Base-by-base conservation (phyloP, 306 rosid genomes). In the Cucurbita maxima region DNA sequence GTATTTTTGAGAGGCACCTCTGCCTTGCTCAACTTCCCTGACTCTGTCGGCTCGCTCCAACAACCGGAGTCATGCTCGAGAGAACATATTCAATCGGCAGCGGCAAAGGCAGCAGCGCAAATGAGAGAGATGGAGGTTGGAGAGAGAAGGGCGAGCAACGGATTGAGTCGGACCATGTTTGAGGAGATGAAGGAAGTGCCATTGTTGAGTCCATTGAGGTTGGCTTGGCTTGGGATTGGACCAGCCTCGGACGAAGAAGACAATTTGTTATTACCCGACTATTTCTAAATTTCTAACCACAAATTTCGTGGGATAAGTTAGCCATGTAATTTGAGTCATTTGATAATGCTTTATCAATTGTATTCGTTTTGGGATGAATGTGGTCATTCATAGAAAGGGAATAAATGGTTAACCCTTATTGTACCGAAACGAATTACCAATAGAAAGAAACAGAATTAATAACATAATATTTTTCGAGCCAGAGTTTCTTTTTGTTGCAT, bases 21-120 rank as follows among this genome's bases (percentile, higher is more conserved):
- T 4, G 89, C 89, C 0, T 40, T 6, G 8, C 89, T 86, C 50
- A 86, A 86, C 76, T 86, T 86, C 57, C 89, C 89, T 0, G 53
- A 83, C 57, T 72, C 76, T 1, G 78, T 73, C 1, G 41, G 57
- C 40, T 81, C 79, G 3, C 78, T 86, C 3, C 89, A 87, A 30
- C 80, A 80, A 18, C 89, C 89, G 10, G 41, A 55, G 10, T 86
- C 89, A 0, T 79, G 79, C 0, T 81, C 89, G 0, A 68, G 87
- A 30, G 71, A 72, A 51, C 83, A 86, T 56, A 83, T 86, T 9
- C 87, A 86, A 30, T 81, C 82, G 3, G 89, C 89, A 3, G 89
- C 89, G 2, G 76, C 89, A 15, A 79, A 77, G 66, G 89, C 89
- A 2, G 89, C 89, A 11, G 60, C 22, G 0, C 71, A 63, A 40